Percentiles rank a stretch among this genome's conserved stretches.
These are phyloP conservation scores for Bullera alba DNA, from an alignment of 768 basidiomycete genomes.

Conservation along the genomic window DNA sequence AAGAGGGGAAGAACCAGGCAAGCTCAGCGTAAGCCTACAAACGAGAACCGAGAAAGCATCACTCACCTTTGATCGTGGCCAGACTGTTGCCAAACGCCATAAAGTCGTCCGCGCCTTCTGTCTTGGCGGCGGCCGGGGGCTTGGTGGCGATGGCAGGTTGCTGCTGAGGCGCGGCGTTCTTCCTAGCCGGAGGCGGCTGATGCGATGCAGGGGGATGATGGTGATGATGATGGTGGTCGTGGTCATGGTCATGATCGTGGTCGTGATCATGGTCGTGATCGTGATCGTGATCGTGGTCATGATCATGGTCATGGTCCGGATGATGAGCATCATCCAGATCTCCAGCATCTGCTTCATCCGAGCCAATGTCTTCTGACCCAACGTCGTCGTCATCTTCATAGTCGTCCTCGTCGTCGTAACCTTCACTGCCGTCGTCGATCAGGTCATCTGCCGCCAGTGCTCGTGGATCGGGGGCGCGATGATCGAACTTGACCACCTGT, in stretches of 20 bases:
- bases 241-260: no score
- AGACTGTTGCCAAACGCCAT: conserved; percentile 75
- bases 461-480: conserved; percentile 42
- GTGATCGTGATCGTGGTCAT: not conserved
- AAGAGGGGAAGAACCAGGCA: conserved; percentile 34
- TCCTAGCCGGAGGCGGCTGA: no score
- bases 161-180: no score
- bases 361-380: conserved; percentile 33
- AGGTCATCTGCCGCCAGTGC: conserved; percentile 31
- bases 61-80: conserved; percentile 57
- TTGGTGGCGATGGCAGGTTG: not conserved
- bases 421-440: conserved; percentile 52
- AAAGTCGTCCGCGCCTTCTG: conserved; percentile 54
- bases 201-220: no score
- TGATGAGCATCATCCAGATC: conserved; percentile 61
- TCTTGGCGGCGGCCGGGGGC: conserved; percentile 13
- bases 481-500: conserved; percentile 53
- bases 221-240: no score
- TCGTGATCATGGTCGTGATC: no score
- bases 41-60: not conserved
- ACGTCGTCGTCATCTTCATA: conserved; percentile 39
- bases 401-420: conserved; percentile 45
- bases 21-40: conserved; percentile 38
- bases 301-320: not conserved
- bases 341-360: conserved; percentile 52